These are phyloP conservation scores for Mycena citricolor DNA, from an alignment of 1,284 basidiomycete genomes.

Conservation along the genomic window DNA sequence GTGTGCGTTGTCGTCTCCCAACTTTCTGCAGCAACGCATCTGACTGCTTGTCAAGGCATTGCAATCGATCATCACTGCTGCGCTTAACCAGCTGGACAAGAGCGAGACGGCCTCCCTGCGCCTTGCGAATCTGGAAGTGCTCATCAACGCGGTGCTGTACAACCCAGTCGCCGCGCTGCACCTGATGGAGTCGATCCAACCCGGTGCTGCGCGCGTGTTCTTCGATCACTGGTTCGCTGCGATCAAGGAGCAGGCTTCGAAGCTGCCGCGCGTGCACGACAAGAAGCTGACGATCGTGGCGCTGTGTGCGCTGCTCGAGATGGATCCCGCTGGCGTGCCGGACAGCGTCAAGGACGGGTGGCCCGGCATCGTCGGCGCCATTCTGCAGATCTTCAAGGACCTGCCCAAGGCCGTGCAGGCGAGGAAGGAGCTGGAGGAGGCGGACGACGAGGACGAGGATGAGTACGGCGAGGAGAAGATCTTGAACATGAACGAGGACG, in stretches of 20 bases:
- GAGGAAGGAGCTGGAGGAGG: constrained; percentile 64
- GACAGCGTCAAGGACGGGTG: constrained; percentile 64
- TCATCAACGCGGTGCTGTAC: constrained; percentile 85
- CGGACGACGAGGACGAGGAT: constrained; percentile 65
- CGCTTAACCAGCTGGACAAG: constrained; percentile 58
- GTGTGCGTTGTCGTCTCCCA: constrained; percentile 46
- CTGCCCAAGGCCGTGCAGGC: constrained; percentile 73
- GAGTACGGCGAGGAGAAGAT: constrained; percentile 56
- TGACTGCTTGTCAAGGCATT: constrained; percentile 33
- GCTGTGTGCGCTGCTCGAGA: constrained; percentile 72
- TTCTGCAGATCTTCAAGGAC: constrained; percentile 71
- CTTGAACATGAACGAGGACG: constrained; percentile 70
- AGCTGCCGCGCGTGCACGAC: constrained; percentile 85
- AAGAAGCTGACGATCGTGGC: constrained; percentile 83
- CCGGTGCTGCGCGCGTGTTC: constrained; percentile 64
- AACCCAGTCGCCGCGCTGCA: constrained; percentile 77
- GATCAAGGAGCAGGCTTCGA: constrained; percentile 58
- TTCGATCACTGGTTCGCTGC: constrained; percentile 80
- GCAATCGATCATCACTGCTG: constrained; percentile 58
- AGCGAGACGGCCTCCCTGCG: constrained; percentile 64
- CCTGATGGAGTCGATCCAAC: constrained; percentile 64
- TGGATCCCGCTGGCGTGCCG: constrained; percentile 60
- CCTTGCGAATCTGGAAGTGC: constrained; percentile 79
- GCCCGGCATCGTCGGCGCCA: constrained; percentile 69
- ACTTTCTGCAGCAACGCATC: neutral